Evolutionary conservation across 2,329 filamentous ascomycete species (phyloP), one percentile per base, ranked within the genome.

Genomic region (Botrytis tulipae): DNA sequence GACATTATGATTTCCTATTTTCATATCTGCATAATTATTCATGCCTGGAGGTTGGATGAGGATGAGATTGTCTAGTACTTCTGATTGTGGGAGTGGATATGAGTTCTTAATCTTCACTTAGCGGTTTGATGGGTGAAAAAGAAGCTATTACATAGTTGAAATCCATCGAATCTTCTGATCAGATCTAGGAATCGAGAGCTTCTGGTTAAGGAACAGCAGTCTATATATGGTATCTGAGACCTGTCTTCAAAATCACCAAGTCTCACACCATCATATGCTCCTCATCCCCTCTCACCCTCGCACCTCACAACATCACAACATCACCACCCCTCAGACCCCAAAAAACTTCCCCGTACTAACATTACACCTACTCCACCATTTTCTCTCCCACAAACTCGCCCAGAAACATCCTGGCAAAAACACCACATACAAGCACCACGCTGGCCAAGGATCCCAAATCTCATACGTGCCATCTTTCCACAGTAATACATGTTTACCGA

Each of bases 321-420:
- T 51, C 46, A 51, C 48, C 2, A 9, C 35, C 1, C 12, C 4
- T 70, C 59, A 69, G 10, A 70, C 46, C 18, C 67, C 81, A 78
- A 89, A 89, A 80, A 89, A 84, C 81, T 88, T 90, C 40, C 84
- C 86, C 20, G 91, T 93, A 77, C 90, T 91, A 4, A 92, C 89
- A 80, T 93, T 93, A 54, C 91, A 80, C 74, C 90, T 84, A 75
- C 87, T 90, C 91, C 91, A 93, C 73, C 82, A 83, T 75, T 29
- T 68, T 0, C 87, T 84, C 6, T 79, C 79, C 78, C 80, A 80
- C 73, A 87, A 82, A 68, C 82, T 84, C 72, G 78, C 79, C 9
- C 85, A 65, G 77, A 93, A 90, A 74, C 82, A 83, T 35, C 82
- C 73, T 0, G 88, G 88, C 84, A 86, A 88, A 76, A 87, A 89